Evolutionary conservation across 2,329 filamentous ascomycete genomes (phyloP), one percentile per base, ranked within the genome.

Genomic region (Colletotrichum euphorbiae): DNA sequence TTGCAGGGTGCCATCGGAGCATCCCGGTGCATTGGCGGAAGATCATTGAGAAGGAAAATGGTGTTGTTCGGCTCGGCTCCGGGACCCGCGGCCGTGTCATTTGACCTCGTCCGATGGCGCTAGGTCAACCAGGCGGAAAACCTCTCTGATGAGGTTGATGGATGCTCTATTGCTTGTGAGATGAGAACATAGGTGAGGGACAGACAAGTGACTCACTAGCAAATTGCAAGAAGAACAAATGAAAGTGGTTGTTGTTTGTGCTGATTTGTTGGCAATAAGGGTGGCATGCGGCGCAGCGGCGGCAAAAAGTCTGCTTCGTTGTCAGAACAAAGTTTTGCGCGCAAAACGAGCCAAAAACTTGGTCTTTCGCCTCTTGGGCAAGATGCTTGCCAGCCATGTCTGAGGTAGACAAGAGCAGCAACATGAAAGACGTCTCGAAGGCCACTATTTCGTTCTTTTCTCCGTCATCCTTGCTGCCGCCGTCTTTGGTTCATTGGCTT

Each of bases 1-100:
- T 36, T 12, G 24, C 17, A 38, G 36, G 50, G 33, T 60, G 43
- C 31, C 36, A 58, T 21, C 36, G 54, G 33, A 17, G 58, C 50
- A 62, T 42, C n/a, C 24, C 50, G 58, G 13, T 19, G 56, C 63
- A 62, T 67, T 67, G 58, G 58, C 57, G 63, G 63, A 67, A 66
- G 57, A 66, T 56, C 57, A 43, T 46, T 13, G 31, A 42, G 40
- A 46, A 24, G 17, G 15, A 31, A 33, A 12, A 15, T 11, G 42
- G 8, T 56, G 19, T 42, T 36, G 3, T 15, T 12, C 13, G 50
- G 42, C 17, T 50, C 64, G 64, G 64, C 51, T 63, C 59, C 58
- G 59, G 13, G 2, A 67, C 52, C 64, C 64, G 59, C 59, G 51
- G 24, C 17, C 19, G 6, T 38, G 42, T 67, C 48, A 62, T 51